Evolutionary conservation across 352 stramenopile genomes (phyloP).

Genomic region (Pythium insidiosum): DNA sequence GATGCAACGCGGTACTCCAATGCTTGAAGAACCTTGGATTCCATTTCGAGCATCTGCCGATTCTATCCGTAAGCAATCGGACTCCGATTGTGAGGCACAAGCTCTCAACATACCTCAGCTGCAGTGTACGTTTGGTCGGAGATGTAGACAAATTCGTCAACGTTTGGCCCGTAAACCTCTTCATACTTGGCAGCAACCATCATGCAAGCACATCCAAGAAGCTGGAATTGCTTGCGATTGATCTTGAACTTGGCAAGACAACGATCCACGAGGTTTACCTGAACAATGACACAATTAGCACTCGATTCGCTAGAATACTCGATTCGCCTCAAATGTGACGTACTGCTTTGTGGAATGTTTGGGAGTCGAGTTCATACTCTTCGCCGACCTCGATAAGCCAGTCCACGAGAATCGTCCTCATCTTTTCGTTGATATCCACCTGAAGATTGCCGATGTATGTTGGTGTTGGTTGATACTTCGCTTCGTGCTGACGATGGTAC

Average conservation of each 20-base stretch:
- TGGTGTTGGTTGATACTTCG: slow-evolving; percentile 55
- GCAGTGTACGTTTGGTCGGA: slow-evolving; percentile 93
- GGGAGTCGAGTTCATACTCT: slow-evolving; percentile 77
- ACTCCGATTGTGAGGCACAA: too few relatives aligned
- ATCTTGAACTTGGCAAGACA: slow-evolving; percentile 81
- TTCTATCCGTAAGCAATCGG: too few relatives aligned
- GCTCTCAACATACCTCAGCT: slow-evolving; percentile 41
- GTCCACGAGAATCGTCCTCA: slow-evolving; percentile 99
- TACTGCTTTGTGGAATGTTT: slow-evolving; percentile 83
- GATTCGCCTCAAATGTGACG: too few relatives aligned
- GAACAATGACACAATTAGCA: too few relatives aligned
- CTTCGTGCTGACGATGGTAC: slow-evolving; percentile 64
- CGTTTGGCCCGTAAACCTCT: slow-evolving; percentile 92
- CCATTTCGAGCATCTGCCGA: slow-evolving; percentile 75
- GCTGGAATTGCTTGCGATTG: slow-evolving; percentile 89
- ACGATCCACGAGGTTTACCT: slow-evolving; percentile 79
- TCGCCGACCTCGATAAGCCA: slow-evolving; percentile 95
- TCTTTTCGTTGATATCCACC: slow-evolving; percentile 98
- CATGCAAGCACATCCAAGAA: slow-evolving; percentile 94
- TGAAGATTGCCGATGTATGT: slow-evolving; percentile 82
- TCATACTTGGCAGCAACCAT: slow-evolving; percentile 97
- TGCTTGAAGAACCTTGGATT: slow-evolving; percentile 61
- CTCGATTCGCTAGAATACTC: too few relatives aligned
- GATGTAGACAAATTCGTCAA: slow-evolving; percentile 96
- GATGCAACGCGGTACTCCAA: slow-evolving; percentile 71